phyloP scores from a whole-genome alignment of 768 basidiomycete species.

The Fistulinella prunicolor region DNA sequence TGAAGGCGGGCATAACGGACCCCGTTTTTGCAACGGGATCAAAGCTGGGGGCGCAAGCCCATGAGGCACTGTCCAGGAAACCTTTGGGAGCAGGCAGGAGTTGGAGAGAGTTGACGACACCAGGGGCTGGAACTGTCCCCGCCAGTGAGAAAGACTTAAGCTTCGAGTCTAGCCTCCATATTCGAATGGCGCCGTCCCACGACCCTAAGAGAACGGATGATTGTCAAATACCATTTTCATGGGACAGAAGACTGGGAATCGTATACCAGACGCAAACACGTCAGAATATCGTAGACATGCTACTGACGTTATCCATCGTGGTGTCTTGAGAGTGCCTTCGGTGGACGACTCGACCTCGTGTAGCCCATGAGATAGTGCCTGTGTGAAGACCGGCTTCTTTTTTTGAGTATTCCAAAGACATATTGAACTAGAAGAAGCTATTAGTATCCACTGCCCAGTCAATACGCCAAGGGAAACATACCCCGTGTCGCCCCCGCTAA shows the following conservation, averaged over 20 bases:
- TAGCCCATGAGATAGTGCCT: constrained; percentile 84
- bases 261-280: constrained; percentile 81
- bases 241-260: background rate
- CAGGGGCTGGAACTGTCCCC: constrained; percentile 62
- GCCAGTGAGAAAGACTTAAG: constrained; percentile 72
- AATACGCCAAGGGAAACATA: constrained; percentile 35
- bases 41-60: constrained; percentile 23
- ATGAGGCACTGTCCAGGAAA: constrained; percentile 42
- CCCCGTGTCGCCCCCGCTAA: constrained; percentile 97
- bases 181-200: constrained; percentile 84
- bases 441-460: constrained; percentile 1
- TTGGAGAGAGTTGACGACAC: constrained; percentile 90
- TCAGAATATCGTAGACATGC: constrained; percentile 86
- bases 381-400: constrained; percentile 92
- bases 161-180: constrained; percentile 87
- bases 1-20: background rate
- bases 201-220: constrained; percentile 56
- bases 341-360: constrained; percentile 67
- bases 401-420: constrained; percentile 88
- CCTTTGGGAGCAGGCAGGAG: constrained; percentile 54
- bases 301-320: constrained; percentile 90
- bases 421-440: constrained; percentile 53
- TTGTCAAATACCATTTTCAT: constrained; percentile 3
- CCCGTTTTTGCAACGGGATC: background rate
- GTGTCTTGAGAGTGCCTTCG: constrained; percentile 71